Base-by-base conservation (phyloP, 495 filamentous ascomycete genomes). In the Neurospora hispaniola region DNA sequence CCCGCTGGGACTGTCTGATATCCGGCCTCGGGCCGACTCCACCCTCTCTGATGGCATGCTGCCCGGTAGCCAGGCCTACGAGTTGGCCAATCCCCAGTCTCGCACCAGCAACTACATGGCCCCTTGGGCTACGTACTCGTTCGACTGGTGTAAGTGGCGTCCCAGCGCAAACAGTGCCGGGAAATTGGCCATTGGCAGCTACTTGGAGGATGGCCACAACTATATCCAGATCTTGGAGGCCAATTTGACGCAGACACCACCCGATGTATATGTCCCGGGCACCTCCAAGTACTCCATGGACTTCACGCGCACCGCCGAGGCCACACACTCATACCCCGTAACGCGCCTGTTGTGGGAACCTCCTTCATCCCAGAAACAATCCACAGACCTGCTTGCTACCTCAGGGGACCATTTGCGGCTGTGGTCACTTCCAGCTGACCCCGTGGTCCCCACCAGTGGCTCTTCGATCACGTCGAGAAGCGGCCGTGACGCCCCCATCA, bases 121-220 rank as follows among this genome's bases (percentile, higher is more conserved):
- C 7, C 94, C 94, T 3, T 99, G 96, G 93, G 90, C 93, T 44
- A 90, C 96, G 46, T 98, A 97, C 81, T 94, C 96, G 10, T 92
- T 96, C 74, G 96, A 99, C 84, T 99, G 96, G 96, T 99, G 96
- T 82, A 98, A 98, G 82, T 99, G 96, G 96, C 88, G 91, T n/a
- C 89, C 94, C 2, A 88, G 90, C 44, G 88, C 88, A 41, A 89
- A 90, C 70, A 88, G 90, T 48, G 93, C 93, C 11, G 96, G 96
- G 31, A 98, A 98, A 78, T 87, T 99, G 75, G 96, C 96, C 4
- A 85, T 98, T 68, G 96, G 95, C 72, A 98, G 96, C 84, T 98
- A 98, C 77, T 81, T 98, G 70, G 96, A 99, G 83, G 96, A 99
- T 81, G 94, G 93, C 11, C 96, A 98, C 79, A 99, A 99, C 77